Conservation (phyloP, 192 early-diverging fungal species). For the Coemansia sp. region DNA sequence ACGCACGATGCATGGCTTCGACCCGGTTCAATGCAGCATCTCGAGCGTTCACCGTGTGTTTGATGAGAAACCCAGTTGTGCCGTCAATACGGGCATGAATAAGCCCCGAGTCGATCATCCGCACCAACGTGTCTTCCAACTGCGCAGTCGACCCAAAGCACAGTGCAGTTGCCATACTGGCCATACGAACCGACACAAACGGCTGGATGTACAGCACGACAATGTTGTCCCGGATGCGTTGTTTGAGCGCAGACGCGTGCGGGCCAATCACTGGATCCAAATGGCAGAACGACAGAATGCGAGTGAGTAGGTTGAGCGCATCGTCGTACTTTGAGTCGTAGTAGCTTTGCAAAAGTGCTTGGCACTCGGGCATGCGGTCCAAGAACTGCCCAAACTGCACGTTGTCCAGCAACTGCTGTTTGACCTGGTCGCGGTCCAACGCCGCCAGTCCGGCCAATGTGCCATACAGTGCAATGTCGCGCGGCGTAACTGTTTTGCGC, state of each 20-base stretch:
- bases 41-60: conserved; percentile 28
- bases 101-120: conserved; percentile 30
- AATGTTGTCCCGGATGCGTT: conserved; percentile 29
- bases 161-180: conserved; percentile 36
- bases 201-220: conserved; percentile 46
- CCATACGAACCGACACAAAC: conserved; percentile 34
- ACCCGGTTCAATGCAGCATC: conserved; percentile 28
- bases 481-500: conserved; percentile 13
- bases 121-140: conserved; percentile 30
- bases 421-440: conserved; percentile 29
- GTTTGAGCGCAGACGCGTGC: conserved; percentile 16
- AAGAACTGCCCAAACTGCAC: conserved; percentile 37
- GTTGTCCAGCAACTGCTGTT: conserved; percentile 24
- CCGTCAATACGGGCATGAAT: conserved; percentile 43
- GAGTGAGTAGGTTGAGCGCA: conserved; percentile 24
- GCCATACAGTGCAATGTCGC: conserved; percentile 49
- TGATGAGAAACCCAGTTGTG: conserved; percentile 32
- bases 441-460: conserved; percentile 38
- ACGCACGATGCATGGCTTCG: conserved; percentile 32
- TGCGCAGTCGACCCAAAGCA: conserved; percentile 19
- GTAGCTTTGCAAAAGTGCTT: conserved; percentile 30
- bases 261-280: conserved; percentile 36
- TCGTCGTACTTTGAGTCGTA: conserved; percentile 31
- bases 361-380: conserved; percentile 45
- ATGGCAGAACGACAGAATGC: conserved; percentile 27